Evolutionary conservation across 495 filamentous ascomycete genomes (phyloP), one percentile per base, ranked within the genome.

Genomic region (Neurospora sp.): DNA sequence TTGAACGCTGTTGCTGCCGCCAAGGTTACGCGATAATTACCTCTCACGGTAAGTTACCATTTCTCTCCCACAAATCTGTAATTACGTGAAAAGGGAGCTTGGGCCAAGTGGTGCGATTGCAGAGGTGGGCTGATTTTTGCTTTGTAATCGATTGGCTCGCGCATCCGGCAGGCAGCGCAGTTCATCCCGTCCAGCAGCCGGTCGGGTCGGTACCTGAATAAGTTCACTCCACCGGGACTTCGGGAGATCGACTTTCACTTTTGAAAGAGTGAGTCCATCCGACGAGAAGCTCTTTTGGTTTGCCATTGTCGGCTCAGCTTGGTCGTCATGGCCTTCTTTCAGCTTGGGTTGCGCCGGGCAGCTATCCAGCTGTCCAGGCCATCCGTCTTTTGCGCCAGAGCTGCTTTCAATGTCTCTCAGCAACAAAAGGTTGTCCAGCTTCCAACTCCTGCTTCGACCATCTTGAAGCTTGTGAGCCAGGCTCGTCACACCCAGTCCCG

Each of bases 341-440:
- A 87, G 54, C 85, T 86, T 38, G 83, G 85, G 40, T 78, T 91
- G 70, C 85, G 87, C 60, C 81, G 83, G 74, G 86, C 84, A 44
- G 85, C 85, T 70, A 83, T 87, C 11, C 86, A 86, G 72, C 77
- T 92, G 16, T 82, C 88, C 4, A 80, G 84, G 35, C 83, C 87
- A 60, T 84, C 89, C 70, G 89, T 91, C 74, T 83, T 88, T 74
- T 91, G 91, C 81, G 86, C 87, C 71, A 72, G 74, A 79, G 35
- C 40, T 49, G 7, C 75, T 71, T n/a, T 42, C 76, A 70, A 81
- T 80, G 76, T 78, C 80, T 74, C 75, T 80, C 11, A 74, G 72
- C 54, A 71, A 78, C 71, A 11, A 74, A 49, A 74, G 72, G 74
- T 77, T 70, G 69, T 23, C 62, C 60, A 72, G 27, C 73, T 76